phyloP scores from a whole-genome alignment of 192 early-diverging fungal species.

The Borealophlyctis nickersoniae region DNA sequence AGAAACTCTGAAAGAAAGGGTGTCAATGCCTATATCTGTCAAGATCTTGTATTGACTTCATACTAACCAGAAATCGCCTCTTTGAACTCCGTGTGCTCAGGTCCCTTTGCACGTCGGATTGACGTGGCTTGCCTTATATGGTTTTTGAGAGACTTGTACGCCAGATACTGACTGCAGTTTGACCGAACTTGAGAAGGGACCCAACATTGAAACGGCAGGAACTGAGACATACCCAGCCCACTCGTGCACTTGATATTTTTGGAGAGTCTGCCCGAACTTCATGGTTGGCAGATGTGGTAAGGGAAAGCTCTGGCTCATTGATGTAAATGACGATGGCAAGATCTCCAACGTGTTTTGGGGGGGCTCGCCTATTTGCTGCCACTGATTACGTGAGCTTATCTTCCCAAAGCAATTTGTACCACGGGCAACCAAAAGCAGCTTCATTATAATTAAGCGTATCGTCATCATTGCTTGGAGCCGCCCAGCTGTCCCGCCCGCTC shows the following conservation, averaged over 20 bases:
- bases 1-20: slow-evolving; percentile 8
- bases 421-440: too few relatives aligned
- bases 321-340: too few relatives aligned
- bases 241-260: slow-evolving; percentile 22
- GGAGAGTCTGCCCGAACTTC: slow-evolving; percentile 28
- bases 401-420: too few relatives aligned
- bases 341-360: too few relatives aligned
- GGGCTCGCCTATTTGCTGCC: too few relatives aligned
- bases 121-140: slow-evolving; percentile 19
- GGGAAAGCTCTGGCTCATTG: too few relatives aligned
- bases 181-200: neutral
- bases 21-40: neutral
- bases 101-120: neutral
- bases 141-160: slow-evolving; percentile 28
- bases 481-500: too few relatives aligned
- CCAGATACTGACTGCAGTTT: slow-evolving; percentile 17
- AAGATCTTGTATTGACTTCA: neutral
- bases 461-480: too few relatives aligned
- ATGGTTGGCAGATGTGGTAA: too few relatives aligned
- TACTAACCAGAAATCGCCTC: slow-evolving; percentile 4
- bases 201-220: neutral
- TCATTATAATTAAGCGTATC: too few relatives aligned
- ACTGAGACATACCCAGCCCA: slow-evolving; percentile 21
- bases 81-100: neutral
- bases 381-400: too few relatives aligned